Evolutionary conservation across 2,329 filamentous ascomycete species (phyloP).

Genomic region (Sarocladium oryzae): DNA sequence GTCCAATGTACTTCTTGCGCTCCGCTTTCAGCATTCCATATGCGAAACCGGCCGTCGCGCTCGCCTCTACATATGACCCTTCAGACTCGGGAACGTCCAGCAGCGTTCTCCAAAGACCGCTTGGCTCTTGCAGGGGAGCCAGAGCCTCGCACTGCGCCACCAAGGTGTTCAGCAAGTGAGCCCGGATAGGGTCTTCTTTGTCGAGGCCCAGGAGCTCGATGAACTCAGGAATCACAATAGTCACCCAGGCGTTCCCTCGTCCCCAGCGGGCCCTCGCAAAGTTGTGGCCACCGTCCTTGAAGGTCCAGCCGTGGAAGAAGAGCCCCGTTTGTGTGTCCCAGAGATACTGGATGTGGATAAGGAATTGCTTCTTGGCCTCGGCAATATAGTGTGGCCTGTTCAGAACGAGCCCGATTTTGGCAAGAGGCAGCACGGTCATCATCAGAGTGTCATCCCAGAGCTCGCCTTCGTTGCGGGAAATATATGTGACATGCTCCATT

Average conservation of each 20-base stretch:
- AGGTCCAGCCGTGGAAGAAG: conserved; percentile 80
- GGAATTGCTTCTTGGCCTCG: conserved; percentile 71
- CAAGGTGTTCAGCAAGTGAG: conserved; percentile 55
- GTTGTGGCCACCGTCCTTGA: conserved; percentile 59
- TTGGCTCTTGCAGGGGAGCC: conserved; percentile 48
- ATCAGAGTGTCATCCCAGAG: conserved; percentile 83
- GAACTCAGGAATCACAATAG: conserved; percentile 78
- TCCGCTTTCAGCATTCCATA: conserved; percentile 72
- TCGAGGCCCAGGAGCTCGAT: conserved; percentile 63
- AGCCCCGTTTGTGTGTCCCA: conserved; percentile 66
- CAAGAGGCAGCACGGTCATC: conserved; percentile 79
- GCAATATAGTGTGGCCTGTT: conserved; percentile 65
- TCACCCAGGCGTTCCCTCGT: conserved; percentile 65
- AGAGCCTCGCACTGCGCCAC: conserved; percentile 64
- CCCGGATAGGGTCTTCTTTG: conserved; percentile 55
- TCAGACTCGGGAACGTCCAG: conserved; percentile 59
- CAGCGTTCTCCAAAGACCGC: conserved; percentile 68
- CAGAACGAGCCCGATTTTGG: conserved; percentile 70
- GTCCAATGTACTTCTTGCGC: conserved; percentile 61
- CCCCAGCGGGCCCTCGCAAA: conserved; percentile 54
- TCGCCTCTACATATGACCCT: conserved; percentile 70
- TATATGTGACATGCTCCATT: conserved; percentile 72
- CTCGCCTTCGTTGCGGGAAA: conserved; percentile 64
- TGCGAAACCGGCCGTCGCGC: conserved; percentile 73
- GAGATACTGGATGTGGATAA: conserved; percentile 72